Conservation (phyloP, 768 basidiomycete species). For the Lactarius sanguifluus region DNA sequence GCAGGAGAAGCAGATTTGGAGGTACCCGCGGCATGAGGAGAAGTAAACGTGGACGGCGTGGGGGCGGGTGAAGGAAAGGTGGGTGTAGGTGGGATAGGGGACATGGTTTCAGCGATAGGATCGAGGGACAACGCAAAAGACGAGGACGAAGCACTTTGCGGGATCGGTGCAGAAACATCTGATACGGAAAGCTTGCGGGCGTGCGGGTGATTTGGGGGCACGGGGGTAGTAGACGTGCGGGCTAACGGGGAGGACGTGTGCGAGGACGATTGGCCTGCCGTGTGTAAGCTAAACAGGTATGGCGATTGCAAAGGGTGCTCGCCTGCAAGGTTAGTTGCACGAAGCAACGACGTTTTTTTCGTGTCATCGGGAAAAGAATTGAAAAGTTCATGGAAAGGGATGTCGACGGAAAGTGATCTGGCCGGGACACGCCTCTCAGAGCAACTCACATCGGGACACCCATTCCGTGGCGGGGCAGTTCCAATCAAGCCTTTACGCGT, state of each 20-base stretch:
- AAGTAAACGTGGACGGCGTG: constrained; percentile 33
- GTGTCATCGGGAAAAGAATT: constrained; percentile 22
- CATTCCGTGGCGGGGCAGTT: constrained; percentile 32
- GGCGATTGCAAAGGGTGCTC: neutral
- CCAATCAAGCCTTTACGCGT: constrained; percentile 59
- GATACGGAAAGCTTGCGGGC: constrained; percentile 69
- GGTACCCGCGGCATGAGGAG: constrained; percentile 1
- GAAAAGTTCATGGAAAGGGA: constrained; percentile 50
- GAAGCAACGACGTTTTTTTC: constrained; percentile 16
- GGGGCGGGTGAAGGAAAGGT: constrained; percentile 32
- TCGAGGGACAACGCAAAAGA: constrained; percentile 38
- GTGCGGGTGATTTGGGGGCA: constrained; percentile 67
- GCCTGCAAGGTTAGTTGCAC: constrained; percentile 24
- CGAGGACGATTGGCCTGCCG: constrained; percentile 15
- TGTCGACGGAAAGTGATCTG: constrained; percentile 67
- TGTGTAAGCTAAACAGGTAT: neutral
- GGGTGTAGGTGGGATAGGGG: constrained; percentile 36
- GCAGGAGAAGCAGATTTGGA: constrained; percentile 28
- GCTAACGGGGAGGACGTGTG: constrained; percentile 43
- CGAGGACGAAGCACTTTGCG: constrained; percentile 36
- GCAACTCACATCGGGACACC: constrained; percentile 31
- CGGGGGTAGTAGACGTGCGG: constrained; percentile 41
- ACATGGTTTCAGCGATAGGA: constrained; percentile 36
- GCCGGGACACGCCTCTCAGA: constrained; percentile 23
- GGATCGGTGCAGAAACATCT: constrained; percentile 20